phyloP scores from a whole-genome alignment of 495 filamentous ascomycete genomes.

The Alectoria sarmentosa region DNA sequence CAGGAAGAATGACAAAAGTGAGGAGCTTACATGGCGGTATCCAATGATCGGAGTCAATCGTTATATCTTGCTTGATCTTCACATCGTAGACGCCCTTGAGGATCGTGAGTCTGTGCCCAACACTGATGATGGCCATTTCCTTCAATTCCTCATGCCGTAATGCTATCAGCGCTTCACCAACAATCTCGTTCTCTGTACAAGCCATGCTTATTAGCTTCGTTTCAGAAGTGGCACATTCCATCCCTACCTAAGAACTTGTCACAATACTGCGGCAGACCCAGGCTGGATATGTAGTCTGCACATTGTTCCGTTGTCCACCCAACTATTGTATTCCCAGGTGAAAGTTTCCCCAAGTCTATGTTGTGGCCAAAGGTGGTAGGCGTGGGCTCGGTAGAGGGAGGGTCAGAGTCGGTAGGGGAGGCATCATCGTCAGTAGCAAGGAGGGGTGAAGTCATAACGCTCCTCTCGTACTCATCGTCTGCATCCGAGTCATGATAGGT shows the following conservation, averaged over 20 bases:
- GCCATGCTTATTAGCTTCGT: not conserved
- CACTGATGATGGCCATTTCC: constrained; percentile 85
- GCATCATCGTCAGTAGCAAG: constrained; percentile 70
- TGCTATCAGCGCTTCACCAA: constrained; percentile 83
- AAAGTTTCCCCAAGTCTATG: constrained; percentile 52
- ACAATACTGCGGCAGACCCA: constrained; percentile 79
- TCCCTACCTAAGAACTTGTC: constrained; percentile 69
- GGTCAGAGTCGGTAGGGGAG: constrained; percentile 75
- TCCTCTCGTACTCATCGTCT: constrained; percentile 90
- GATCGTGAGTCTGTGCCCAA: constrained; percentile 90
- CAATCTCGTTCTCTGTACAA: constrained; percentile 76
- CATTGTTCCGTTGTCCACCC: constrained; percentile 88
- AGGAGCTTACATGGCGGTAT: constrained; percentile 74
- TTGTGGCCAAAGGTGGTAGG: constrained; percentile 75
- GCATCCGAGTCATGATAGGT: constrained; percentile 66
- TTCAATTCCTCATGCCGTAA: constrained; percentile 89
- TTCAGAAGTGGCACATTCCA: constrained; percentile 1
- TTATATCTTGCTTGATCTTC: constrained; percentile 85
- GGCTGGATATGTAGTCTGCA: constrained; percentile 71
- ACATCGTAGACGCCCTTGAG: constrained; percentile 92
- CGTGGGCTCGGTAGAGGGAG: constrained; percentile 75
- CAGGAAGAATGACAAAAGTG: not conserved
- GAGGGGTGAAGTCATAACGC: constrained; percentile 65
- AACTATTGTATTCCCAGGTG: constrained; percentile 71
- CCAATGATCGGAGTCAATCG: constrained; percentile 88